A percentile compares a stretch with the other conserved stretches of the same genome.
Evolutionary conservation across 148 eudicot species (phyloP).

Genomic region (Rhododendron vialii): DNA sequence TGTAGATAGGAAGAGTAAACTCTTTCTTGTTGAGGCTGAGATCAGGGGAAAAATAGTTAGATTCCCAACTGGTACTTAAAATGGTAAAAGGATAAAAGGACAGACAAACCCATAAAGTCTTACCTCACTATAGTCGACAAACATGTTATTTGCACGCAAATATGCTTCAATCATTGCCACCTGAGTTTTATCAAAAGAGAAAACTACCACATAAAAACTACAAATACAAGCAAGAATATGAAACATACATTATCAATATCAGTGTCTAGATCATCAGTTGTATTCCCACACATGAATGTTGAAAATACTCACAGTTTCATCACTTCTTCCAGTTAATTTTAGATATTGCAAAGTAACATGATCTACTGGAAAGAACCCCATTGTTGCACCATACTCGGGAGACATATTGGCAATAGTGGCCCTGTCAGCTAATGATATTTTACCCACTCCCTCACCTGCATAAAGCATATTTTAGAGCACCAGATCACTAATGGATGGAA

Average conservation of each 20-base stretch:
- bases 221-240: not conserved
- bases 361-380: slow-evolving; percentile 72
- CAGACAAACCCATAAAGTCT: not conserved
- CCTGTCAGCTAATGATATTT: slow-evolving; percentile 66
- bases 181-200: slow-evolving; percentile 22
- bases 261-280: not conserved
- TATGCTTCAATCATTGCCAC: slow-evolving; percentile 70
- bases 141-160: slow-evolving; percentile 61
- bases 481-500: not conserved
- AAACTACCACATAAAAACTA: not conserved
- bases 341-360: slow-evolving; percentile 56
- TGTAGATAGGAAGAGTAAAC: slow-evolving; percentile 47
- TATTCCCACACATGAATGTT: slow-evolving; percentile 1
- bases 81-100: not conserved
- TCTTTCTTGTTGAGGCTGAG: slow-evolving; percentile 53
- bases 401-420: slow-evolving; percentile 71
- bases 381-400: slow-evolving; percentile 67
- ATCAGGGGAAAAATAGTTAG: not conserved
- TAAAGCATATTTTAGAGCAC: not conserved
- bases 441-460: slow-evolving; percentile 51
- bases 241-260: not conserved
- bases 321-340: slow-evolving; percentile 59
- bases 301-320: slow-evolving; percentile 45
- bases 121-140: slow-evolving; percentile 62
- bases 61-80: not conserved